Evolutionary conservation across 768 basidiomycete species (phyloP).

Genomic region (Mycena maculata): DNA sequence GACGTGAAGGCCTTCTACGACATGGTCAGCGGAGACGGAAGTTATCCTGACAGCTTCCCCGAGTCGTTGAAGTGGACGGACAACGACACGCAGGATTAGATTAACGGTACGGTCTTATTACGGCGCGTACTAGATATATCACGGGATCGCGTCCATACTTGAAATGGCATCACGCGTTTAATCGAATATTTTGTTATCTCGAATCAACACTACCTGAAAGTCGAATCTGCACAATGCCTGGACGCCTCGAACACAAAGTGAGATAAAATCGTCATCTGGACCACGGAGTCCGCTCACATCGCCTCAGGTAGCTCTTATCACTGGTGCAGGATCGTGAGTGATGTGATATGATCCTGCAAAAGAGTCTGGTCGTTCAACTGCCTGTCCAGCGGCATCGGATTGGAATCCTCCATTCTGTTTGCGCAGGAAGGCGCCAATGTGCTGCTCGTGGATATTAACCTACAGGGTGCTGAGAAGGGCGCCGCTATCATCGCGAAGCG

Average conservation of each 20-base stretch:
- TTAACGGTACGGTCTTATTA: neutral
- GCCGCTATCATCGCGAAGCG: constrained; percentile 71
- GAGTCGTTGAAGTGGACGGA: constrained; percentile 45
- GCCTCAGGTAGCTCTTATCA: constrained; percentile 78
- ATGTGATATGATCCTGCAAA: neutral
- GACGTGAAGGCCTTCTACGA: constrained; percentile 55
- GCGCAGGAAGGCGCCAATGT: constrained; percentile 95
- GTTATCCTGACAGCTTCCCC: constrained; percentile 57
- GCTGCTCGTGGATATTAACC: constrained; percentile 89
- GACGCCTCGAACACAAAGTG: constrained; percentile 77
- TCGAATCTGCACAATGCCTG: constrained; percentile 62
- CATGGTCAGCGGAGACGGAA: constrained; percentile 56
- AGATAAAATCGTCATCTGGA: constrained; percentile 26
- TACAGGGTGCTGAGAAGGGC: constrained; percentile 75
- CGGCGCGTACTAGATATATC: too few species aligned
- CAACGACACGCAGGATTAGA: constrained; percentile 11
- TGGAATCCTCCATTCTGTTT: constrained; percentile 95
- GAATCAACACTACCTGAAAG: constrained; percentile 12
- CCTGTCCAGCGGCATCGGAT: constrained; percentile 85
- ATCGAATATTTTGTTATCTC: constrained; percentile 19
- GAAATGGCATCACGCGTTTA: neutral
- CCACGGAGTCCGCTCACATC: neutral
- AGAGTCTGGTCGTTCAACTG: constrained; percentile 14
- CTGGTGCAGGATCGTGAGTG: constrained; percentile 89
- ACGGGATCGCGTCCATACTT: constrained; percentile 14